These are phyloP conservation scores for Leishmania aethiopica DNA, from an alignment of 208 protist species.

Conservation along the genomic window DNA sequence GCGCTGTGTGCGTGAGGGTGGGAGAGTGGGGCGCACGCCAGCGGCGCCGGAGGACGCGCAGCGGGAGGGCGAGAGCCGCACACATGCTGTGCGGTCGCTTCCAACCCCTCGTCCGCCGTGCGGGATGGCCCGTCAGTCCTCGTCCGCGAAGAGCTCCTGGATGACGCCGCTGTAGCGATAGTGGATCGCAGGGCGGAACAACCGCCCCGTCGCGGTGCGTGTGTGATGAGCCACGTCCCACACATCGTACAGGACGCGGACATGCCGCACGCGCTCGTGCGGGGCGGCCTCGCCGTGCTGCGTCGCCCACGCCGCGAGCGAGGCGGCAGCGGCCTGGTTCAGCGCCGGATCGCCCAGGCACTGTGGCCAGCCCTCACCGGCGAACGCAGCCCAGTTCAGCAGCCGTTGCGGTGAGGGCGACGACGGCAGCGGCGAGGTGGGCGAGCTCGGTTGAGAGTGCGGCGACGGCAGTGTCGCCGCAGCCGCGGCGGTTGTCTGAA, in stretches of 20 bases:
- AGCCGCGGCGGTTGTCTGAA: conserved; percentile 4
- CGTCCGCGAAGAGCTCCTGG: conserved; percentile 55
- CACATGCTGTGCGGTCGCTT: too few relatives aligned
- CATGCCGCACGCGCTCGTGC: conserved; percentile 45
- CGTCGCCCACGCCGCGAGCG: conserved; percentile 31
- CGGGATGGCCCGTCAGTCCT: conserved; percentile 14
- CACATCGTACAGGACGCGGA: conserved; percentile 64
- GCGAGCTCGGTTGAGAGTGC: not conserved
- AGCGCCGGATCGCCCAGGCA: conserved; percentile 45
- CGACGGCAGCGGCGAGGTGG: not conserved
- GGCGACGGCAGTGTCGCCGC: not conserved
- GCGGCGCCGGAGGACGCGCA: too few relatives aligned
- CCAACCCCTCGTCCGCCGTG: too few relatives aligned
- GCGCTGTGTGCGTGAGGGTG: too few relatives aligned
- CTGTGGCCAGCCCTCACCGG: conserved; percentile 36
- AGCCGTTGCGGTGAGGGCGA: not conserved
- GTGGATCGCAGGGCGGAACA: conserved; percentile 52
- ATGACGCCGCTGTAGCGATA: conserved; percentile 53
- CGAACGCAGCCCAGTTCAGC: not conserved
- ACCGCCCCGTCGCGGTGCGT: conserved; percentile 61
- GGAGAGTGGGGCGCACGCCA: too few relatives aligned
- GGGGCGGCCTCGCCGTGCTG: not conserved
- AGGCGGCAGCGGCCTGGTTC: conserved; percentile 41
- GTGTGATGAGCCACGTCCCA: conserved; percentile 70
- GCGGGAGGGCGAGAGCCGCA: too few relatives aligned